Evolutionary conservation across 345 rosid genomes (phyloP).

Genomic region (Eucalyptus marginata): DNA sequence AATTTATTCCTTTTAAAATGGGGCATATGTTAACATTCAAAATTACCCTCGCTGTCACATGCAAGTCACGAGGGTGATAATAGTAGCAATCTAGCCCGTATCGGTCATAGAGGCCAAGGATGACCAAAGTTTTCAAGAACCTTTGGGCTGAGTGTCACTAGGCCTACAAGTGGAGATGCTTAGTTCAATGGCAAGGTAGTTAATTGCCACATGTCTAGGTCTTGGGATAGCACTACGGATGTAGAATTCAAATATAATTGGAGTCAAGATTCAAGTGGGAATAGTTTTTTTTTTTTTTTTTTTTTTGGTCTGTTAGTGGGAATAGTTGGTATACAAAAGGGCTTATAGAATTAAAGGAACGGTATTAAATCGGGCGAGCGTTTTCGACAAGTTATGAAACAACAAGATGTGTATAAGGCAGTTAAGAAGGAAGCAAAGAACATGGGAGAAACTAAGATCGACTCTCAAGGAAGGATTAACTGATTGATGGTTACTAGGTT

Average conservation of each 20-base stretch:
- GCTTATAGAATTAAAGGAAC: background rate
- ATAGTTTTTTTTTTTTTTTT: too few species aligned
- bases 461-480: background rate
- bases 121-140: too few species aligned
- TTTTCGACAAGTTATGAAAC: rapidly evolving
- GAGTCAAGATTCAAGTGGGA: background rate
- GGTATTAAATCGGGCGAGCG: background rate
- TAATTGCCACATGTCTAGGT: background rate
- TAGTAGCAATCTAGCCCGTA: background rate
- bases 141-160: background rate
- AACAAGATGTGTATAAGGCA: background rate
- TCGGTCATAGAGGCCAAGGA: too few species aligned
- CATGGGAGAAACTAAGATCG: background rate
- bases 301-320: too few species aligned
- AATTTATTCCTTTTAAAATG: too few species aligned
- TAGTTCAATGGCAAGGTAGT: background rate
- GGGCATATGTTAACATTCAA: background rate
- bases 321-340: background rate
- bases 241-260: background rate
- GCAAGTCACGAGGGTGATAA: background rate
- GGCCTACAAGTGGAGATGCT: background rate
- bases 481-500: too few species aligned
- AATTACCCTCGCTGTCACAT: rapidly evolving
- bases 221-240: background rate
- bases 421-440: too few species aligned